phyloP scores from a whole-genome alignment of 2,329 filamentous ascomycete species.

The Blumeria hordei region DNA sequence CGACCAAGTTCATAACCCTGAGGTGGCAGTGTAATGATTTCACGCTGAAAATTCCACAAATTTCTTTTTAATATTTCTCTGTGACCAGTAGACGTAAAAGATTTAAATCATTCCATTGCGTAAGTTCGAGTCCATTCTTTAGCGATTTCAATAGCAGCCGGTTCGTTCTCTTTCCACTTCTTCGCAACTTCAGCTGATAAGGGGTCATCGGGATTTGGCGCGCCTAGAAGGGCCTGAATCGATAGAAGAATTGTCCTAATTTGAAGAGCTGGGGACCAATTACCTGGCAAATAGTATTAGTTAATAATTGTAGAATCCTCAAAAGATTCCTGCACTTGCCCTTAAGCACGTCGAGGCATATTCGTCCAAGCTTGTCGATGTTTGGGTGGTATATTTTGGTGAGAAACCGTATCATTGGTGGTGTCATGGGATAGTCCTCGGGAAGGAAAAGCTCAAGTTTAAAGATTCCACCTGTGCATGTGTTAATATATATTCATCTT shows the following conservation, averaged over 20 bases:
- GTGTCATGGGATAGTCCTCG: constrained; percentile 98
- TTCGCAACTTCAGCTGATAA: constrained; percentile 93
- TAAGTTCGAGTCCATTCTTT: constrained; percentile 56
- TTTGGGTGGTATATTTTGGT: constrained; percentile 99
- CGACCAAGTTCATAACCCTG: too few species aligned
- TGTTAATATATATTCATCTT: not conserved
- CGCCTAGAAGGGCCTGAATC: constrained; percentile 86
- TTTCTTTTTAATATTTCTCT: not conserved
- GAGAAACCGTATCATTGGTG: constrained; percentile 91
- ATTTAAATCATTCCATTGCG: constrained; percentile 12
- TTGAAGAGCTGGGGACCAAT: constrained; percentile 95
- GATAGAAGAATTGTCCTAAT: constrained; percentile 97
- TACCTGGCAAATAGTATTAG: constrained; percentile 32
- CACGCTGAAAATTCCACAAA: too few species aligned
- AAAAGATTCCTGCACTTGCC: constrained; percentile 29
- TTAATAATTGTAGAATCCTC: not conserved
- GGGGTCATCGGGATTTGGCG: constrained; percentile 95
- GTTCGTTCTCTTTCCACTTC: constrained; percentile 92
- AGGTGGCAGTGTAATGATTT: too few species aligned
- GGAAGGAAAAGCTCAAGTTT: constrained; percentile 93
- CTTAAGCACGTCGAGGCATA: constrained; percentile 92
- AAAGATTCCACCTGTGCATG: constrained; percentile 44
- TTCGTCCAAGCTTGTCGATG: constrained; percentile 89
- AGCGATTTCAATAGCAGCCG: constrained; percentile 74
- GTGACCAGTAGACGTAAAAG: not conserved